Base-by-base conservation (phyloP, 768 basidiomycete species). In the Suillus subaureus region DNA sequence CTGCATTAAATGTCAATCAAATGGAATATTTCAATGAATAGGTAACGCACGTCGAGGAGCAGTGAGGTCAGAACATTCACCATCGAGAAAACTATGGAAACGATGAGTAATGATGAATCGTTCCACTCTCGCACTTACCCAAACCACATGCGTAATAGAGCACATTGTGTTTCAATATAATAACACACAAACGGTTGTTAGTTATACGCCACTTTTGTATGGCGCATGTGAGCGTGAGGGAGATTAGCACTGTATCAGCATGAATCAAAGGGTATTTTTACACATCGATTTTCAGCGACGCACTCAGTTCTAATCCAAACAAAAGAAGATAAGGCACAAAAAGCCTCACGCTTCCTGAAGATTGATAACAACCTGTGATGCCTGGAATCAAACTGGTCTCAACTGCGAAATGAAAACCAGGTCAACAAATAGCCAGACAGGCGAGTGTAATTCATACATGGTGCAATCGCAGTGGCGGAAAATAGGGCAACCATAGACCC, bases 141-240 rank as follows among this genome's bases (percentile, higher is more conserved):
- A 65, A 45, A 31, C 64, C 64, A 33, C 61, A 65, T 21, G 26
- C 45, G 35, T 63, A 65, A 35, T 65, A 65, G 16, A 65, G 63
- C 7, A 55, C 16, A 33, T 65, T 65, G 39, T 65, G 64, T 42
- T 65, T 62, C 26, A 63, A 16, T 18, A 65, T 23, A 31, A 55
- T 42, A 63, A 18, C 12, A 45, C 52, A 28, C 21, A 63, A 42
- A 37, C 28, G 37, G 28, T 12, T 21, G 31, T 16, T 1, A 8
- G 23, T 16, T 16, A 9, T 18, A 52, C 62, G 62, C 47, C 62
- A 65, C n/a, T 5, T 35, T 55, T 35, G 26, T 39, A 64, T 35
- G 13, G 23, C 64, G n/a, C 61, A 49, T 49, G 31, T 28, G 28
- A 64, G 54, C 6, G 64, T 65, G 35, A 65, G 52, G n/a, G 62